A percentile compares a stretch with the other conserved stretches of the same genome.
Evolutionary conservation across 208 protist genomes (phyloP).

Genomic region (Novymonas esmeraldas): DNA sequence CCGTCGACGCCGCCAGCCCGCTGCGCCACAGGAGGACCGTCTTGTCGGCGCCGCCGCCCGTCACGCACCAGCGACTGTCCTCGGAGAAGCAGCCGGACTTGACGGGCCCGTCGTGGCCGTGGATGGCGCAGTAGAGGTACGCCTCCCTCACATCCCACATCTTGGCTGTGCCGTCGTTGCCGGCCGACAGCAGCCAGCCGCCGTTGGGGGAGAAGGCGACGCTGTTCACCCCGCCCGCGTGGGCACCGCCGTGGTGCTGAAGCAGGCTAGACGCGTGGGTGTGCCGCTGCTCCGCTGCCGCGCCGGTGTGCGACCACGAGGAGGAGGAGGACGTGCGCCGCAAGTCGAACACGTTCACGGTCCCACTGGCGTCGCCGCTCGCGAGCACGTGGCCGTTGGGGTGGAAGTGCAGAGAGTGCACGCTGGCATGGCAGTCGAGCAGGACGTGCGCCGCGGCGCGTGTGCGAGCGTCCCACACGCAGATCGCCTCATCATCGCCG

Average conservation of each 20-base stretch:
- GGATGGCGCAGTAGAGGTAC: conserved; percentile 83
- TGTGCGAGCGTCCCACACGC: conserved; percentile 82
- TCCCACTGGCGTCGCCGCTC: conserved; percentile 60
- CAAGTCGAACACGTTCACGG: conserved; percentile 91
- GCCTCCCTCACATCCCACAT: conserved; percentile 89
- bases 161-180: conserved; percentile 76
- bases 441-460: conserved; percentile 61
- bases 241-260: conserved; percentile 81
- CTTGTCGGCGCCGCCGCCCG: conserved; percentile 63
- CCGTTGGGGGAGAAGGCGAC: conserved; percentile 80
- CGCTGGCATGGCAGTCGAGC: conserved; percentile 54
- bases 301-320: not conserved
- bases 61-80: conserved; percentile 68
- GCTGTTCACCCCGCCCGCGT: conserved; percentile 65
- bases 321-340: conserved; percentile 32
- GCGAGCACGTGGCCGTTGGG: conserved; percentile 84
- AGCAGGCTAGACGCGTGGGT: conserved; percentile 39
- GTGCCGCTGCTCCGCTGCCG: not conserved
- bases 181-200: conserved; percentile 79
- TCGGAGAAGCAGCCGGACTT: conserved; percentile 53
- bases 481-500: conserved; percentile 77
- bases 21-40: conserved; percentile 87
- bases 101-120: conserved; percentile 81
- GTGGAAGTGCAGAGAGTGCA: conserved; percentile 81
- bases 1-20: conserved; percentile 36